Conservation (phyloP, 2,329 filamentous ascomycete species). For the Colletotrichum sp. region DNA sequence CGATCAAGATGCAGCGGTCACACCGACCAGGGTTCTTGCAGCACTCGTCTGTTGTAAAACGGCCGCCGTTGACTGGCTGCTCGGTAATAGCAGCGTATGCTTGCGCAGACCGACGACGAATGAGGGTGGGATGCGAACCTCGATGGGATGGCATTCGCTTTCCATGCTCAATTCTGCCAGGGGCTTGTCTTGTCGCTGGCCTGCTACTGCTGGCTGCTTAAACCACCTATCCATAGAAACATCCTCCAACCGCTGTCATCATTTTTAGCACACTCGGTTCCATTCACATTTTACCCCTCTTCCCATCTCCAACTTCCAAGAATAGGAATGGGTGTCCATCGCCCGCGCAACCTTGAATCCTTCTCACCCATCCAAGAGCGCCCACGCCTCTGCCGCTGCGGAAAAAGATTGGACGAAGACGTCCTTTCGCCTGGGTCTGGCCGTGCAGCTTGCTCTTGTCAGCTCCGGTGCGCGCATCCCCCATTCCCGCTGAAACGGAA, state of each 20-base stretch:
- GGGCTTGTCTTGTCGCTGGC: neutral
- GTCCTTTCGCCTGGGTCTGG: neutral
- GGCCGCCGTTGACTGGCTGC: neutral
- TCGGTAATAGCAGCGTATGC: neutral
- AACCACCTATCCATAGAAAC: neutral
- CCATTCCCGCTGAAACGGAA: constrained; percentile 1
- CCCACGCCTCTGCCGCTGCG: neutral
- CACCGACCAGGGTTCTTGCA: neutral
- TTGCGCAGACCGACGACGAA: neutral
- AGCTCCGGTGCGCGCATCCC: neutral
- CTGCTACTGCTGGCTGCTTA: neutral
- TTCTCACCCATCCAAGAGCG: neutral
- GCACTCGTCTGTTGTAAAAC: neutral
- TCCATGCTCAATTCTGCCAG: neutral
- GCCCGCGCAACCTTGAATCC: neutral
- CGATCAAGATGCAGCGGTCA: neutral
- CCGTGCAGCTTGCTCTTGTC: neutral
- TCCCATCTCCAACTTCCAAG: neutral
- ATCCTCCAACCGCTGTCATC: neutral
- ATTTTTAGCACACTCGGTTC: neutral
- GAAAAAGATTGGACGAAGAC: constrained; percentile 2
- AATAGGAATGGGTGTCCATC: constrained; percentile 1
- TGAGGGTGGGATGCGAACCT: neutral
- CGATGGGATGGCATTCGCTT: neutral
- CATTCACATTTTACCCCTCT: constrained; percentile 3